Evolutionary conservation across 768 basidiomycete species (phyloP).

Genomic region (Fomitopsis serialis): DNA sequence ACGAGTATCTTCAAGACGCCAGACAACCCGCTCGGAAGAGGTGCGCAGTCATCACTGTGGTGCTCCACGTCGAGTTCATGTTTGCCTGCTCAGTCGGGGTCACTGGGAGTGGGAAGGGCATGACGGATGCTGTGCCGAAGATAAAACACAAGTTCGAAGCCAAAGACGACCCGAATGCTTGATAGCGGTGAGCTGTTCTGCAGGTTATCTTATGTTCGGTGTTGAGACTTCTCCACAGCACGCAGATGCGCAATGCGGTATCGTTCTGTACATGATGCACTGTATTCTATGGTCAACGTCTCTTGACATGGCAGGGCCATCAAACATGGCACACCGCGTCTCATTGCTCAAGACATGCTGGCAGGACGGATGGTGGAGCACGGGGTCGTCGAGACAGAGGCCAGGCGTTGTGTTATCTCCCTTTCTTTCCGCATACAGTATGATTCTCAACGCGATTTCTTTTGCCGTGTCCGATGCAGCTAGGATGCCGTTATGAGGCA

Average conservation of each 20-base stretch:
- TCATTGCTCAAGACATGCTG: background rate
- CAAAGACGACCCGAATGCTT: constrained; percentile 30
- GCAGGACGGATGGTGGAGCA: background rate
- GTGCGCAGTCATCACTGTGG: too few relatives aligned
- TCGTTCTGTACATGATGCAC: constrained; percentile 2
- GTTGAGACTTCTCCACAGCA: background rate
- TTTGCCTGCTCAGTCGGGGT: constrained; percentile 63
- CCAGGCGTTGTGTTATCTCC: background rate
- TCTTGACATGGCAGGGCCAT: background rate
- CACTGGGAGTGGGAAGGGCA: constrained; percentile 83
- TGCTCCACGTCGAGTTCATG: too few relatives aligned
- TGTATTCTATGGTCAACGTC: constrained; percentile 4
- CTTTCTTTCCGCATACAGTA: background rate
- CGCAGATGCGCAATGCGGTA: constrained; percentile 7
- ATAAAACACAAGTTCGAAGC: constrained; percentile 73
- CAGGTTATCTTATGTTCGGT: background rate
- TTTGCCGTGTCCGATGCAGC: background rate
- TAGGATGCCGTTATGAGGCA: background rate
- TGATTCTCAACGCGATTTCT: background rate
- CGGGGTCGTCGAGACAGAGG: background rate
- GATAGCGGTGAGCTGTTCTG: background rate
- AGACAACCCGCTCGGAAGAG: constrained; percentile 83
- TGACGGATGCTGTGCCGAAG: constrained; percentile 68
- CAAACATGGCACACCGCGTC: too few relatives aligned
- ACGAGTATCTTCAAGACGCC: constrained; percentile 95